These are phyloP conservation scores for Aureobasidium uvarum DNA, from an alignment of 2,329 filamentous ascomycete species.

Conservation along the genomic window DNA sequence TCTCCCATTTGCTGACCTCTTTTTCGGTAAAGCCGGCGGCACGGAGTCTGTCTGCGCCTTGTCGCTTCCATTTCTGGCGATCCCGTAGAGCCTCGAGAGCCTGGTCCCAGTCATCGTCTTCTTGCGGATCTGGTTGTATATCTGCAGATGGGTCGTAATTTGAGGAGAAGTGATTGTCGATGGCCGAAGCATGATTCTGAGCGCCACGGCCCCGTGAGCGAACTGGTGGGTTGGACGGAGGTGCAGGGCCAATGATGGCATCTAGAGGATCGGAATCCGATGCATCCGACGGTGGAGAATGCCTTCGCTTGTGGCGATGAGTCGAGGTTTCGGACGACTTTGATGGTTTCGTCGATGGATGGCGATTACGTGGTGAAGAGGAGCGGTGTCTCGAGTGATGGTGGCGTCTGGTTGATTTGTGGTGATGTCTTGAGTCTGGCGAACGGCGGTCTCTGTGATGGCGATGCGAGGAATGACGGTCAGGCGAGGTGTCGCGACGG, in stretches of 20 bases:
- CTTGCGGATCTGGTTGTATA: conserved; percentile 40
- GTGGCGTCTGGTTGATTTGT: neutral
- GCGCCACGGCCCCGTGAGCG: conserved; percentile 70
- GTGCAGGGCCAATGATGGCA: conserved; percentile 69
- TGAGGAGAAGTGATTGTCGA: conserved; percentile 76
- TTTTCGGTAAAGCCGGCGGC: conserved; percentile 76
- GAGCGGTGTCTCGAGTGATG: conserved; percentile 13
- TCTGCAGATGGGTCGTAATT: conserved; percentile 59
- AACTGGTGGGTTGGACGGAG: conserved; percentile 49
- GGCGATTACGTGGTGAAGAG: neutral
- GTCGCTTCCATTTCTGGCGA: conserved; percentile 72
- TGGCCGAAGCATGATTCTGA: conserved; percentile 57
- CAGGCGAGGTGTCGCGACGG: neutral
- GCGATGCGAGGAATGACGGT: neutral
- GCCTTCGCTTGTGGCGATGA: neutral
- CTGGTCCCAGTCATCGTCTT: conserved; percentile 67
- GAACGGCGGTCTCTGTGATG: conserved; percentile 3
- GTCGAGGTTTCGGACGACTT: neutral
- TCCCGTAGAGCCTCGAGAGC: conserved; percentile 75
- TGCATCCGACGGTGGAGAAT: conserved; percentile 21
- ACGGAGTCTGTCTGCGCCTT: conserved; percentile 71
- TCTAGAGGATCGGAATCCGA: conserved; percentile 68
- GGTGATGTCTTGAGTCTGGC: neutral
- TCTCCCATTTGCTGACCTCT: conserved; percentile 70
- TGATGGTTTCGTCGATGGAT: neutral